Percentiles rank a stretch among this genome's conserved stretches.
Evolutionary conservation across 176 grass and related monocot genomes (phyloP).

Genomic region (Carex scoparia): DNA sequence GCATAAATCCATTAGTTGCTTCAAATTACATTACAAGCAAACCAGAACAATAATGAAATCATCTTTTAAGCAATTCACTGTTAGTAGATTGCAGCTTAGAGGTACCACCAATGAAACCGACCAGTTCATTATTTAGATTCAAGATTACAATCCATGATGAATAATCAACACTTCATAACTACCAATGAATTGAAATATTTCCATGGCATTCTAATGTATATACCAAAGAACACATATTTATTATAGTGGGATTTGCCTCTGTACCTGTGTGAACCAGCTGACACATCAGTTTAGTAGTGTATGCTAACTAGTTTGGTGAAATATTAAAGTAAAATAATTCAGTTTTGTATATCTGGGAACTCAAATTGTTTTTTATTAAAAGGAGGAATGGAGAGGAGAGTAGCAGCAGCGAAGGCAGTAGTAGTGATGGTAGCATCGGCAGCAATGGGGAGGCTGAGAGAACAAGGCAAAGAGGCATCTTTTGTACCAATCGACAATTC

Average conservation of each 20-base stretch:
- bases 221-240: not conserved
- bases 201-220: not conserved
- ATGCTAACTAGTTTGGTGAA: not conserved
- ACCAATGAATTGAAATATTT: not conserved
- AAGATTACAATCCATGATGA: not conserved
- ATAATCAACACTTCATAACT: not conserved
- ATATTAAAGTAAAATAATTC: not conserved
- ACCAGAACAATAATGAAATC: not conserved
- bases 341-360: not conserved
- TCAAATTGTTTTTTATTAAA: conserved; percentile 8
- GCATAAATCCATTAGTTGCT: not conserved
- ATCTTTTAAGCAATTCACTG: not conserved
- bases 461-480: conserved; percentile 40
- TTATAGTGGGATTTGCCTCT: not conserved
- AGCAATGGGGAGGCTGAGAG: conserved; percentile 49
- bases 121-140: not conserved
- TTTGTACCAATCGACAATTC: conserved; percentile 28
- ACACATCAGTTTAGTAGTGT: not conserved
- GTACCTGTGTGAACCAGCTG: not conserved
- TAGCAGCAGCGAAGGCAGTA: conserved; percentile 86
- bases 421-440: conserved; percentile 53
- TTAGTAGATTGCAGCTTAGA: not conserved
- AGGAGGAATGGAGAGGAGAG: conserved; percentile 78
- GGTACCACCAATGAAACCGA: not conserved
- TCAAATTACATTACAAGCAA: not conserved